Conservation (phyloP, 306 rosid genomes). For the Medicago ruthenica region DNA sequence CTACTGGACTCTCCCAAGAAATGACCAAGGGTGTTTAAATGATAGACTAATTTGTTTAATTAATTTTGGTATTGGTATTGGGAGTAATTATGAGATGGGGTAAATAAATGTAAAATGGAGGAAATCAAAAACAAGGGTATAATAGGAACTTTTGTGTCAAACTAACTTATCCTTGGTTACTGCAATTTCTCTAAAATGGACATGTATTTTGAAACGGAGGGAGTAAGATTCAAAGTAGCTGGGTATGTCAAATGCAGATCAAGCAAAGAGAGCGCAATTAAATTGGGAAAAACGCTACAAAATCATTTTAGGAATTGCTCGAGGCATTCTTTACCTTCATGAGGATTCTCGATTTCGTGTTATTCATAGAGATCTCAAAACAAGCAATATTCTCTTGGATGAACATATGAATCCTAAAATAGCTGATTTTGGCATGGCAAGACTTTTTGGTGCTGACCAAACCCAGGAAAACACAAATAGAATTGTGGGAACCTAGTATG, state of each 20-base stretch:
- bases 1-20: too few relatives aligned
- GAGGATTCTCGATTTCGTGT: constrained; percentile 50
- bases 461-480: constrained; percentile 42
- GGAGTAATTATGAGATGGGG: too few relatives aligned
- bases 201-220: too few relatives aligned
- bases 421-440: constrained; percentile 54
- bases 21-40: too few relatives aligned
- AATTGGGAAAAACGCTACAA: constrained; percentile 32
- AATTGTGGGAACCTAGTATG: constrained; percentile 56
- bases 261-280: not conserved
- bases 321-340: constrained; percentile 54
- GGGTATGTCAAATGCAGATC: not conserved
- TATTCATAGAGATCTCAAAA: constrained; percentile 47
- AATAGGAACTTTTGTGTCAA: too few relatives aligned
- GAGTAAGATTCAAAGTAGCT: not conserved
- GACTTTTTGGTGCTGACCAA: constrained; percentile 40
- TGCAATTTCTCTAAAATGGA: too few relatives aligned
- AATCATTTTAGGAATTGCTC: constrained; percentile 49
- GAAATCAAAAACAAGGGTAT: too few relatives aligned
- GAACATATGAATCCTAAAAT: constrained; percentile 47
- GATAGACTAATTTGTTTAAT: too few relatives aligned
- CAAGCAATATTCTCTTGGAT: constrained; percentile 53
- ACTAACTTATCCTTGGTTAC: too few relatives aligned
- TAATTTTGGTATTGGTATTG: too few relatives aligned
- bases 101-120: too few relatives aligned